Conservation (phyloP, 176 grass and related monocot genomes). For the Paspalum vaginatum region DNA sequence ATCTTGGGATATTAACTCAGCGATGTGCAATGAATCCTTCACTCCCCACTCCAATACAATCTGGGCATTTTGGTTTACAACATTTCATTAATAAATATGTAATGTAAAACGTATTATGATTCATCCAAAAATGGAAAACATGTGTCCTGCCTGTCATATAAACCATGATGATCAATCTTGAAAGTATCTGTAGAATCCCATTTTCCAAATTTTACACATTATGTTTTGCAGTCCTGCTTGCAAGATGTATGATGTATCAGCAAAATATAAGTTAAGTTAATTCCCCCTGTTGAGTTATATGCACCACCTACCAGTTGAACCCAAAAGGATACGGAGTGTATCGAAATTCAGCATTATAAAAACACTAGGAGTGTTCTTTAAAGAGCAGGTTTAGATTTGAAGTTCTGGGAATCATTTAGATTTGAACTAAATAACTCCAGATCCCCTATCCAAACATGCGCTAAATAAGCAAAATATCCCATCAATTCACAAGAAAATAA, state of each 20-base stretch:
- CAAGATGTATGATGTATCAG: background rate
- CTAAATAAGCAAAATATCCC: conserved; percentile 1
- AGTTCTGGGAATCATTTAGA: background rate
- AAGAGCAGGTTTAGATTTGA: background rate
- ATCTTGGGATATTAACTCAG: conserved; percentile 75
- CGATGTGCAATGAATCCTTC: conserved; percentile 53
- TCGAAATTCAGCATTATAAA: conserved; percentile 21
- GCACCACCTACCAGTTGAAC: no score
- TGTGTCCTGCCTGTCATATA: background rate
- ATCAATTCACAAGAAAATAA: conserved; percentile 28
- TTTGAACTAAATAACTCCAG: background rate
- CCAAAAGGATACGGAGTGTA: background rate
- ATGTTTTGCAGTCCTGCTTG: conserved; percentile 1
- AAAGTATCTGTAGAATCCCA: background rate
- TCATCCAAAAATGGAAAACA: background rate
- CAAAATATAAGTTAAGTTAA: background rate
- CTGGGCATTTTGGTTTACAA: conserved; percentile 54
- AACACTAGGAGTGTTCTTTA: background rate
- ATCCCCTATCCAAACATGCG: background rate
- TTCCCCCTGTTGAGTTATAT: no score
- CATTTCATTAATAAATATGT: conserved; percentile 22
- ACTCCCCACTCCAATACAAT: conserved; percentile 60
- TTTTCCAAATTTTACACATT: conserved; percentile 3
- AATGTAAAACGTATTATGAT: conserved; percentile 30
- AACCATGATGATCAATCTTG: conserved; percentile 20